Base-by-base conservation (phyloP, 2,329 filamentous ascomycete species). In the Cladophialophora bantiana region DNA sequence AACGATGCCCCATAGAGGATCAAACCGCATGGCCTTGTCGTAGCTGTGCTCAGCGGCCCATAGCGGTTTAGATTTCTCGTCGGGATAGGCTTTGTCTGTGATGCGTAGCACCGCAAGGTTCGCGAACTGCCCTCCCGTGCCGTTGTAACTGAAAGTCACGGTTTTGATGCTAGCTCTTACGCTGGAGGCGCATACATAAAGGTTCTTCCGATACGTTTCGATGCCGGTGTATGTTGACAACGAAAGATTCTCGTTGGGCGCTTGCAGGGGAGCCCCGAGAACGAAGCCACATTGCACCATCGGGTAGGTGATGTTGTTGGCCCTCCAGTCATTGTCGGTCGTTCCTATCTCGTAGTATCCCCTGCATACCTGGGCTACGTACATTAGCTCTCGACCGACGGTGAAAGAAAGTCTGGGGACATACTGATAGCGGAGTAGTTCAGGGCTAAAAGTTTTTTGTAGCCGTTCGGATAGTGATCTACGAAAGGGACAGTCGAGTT, bases 151-250 rank as follows among this genome's bases (percentile, higher is more conserved):
- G 68, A 85, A 83, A 0, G 73, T 72, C 10, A 83, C 81, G 0
- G 78, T 81, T 67, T 84, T 84, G 62, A 85, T 75, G 1, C 75
- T 77, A 3, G 82, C 82, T 53, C 78, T 77, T 2, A 79, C 66
- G 0, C 79, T 72, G 0, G 78, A 78, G 0, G 81, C 80, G 67
- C 83, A 84, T 0, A 76, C 74, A 65, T 83, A 83, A 1, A 84
- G 63, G 38, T 57, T 59, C 31, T 54, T 57, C 42, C 61, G 56
- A 31, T 61, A 54, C 4, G 34, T 57, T 18, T 58, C 35, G 38
- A 64, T 36, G 31, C 55, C 62, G 18, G 57, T 53, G 57, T 53
- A 65, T 40, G 63, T 20, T 45, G 58, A 55, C 13, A 52, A 34
- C 4, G 62, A 59, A 7, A 64, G 26, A n/a, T 64, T 60, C 10